phyloP scores from a whole-genome alignment of 148 eudicot species.

The Rhododendron mucronatum region DNA sequence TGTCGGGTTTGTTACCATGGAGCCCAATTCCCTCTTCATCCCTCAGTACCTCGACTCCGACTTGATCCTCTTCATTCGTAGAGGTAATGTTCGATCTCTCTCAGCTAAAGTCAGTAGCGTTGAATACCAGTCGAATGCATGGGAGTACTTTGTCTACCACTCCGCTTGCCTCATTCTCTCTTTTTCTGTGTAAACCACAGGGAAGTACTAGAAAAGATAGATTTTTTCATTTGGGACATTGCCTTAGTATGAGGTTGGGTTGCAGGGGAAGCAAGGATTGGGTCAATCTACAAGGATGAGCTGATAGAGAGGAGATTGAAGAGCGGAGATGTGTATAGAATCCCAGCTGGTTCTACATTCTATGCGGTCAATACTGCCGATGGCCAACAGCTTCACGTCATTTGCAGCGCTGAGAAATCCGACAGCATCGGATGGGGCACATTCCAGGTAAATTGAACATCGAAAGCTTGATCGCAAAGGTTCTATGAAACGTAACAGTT shows the following conservation, averaged over 20 bases:
- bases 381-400: too few species aligned
- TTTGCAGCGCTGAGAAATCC: too few species aligned
- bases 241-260: neutral
- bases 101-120: too few species aligned
- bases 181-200: too few species aligned
- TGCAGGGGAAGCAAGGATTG: slow-evolving; percentile 77
- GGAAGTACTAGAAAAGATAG: too few species aligned
- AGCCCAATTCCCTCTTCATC: slow-evolving; percentile 43
- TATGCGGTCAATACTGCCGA: slow-evolving; percentile 14
- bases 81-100: slow-evolving; percentile 33
- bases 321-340: slow-evolving; percentile 72
- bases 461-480: too few species aligned
- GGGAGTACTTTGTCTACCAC: too few species aligned
- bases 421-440: slow-evolving; percentile 28
- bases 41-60: slow-evolving; percentile 9
- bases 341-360: slow-evolving; percentile 71
- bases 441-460: slow-evolving; percentile 19
- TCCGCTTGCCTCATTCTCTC: too few species aligned
- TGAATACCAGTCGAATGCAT: too few species aligned
- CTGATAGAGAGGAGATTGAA: slow-evolving; percentile 44
- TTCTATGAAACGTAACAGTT: too few species aligned
- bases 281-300: slow-evolving; percentile 34
- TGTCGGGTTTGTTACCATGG: slow-evolving; percentile 82
- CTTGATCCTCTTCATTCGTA: slow-evolving; percentile 21
- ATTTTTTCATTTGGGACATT: neutral